A percentile compares a stretch with the other conserved stretches of the same genome.
phyloP scores from a whole-genome alignment of 441 rosid species.

The Bocquillonia castaneifolia region DNA sequence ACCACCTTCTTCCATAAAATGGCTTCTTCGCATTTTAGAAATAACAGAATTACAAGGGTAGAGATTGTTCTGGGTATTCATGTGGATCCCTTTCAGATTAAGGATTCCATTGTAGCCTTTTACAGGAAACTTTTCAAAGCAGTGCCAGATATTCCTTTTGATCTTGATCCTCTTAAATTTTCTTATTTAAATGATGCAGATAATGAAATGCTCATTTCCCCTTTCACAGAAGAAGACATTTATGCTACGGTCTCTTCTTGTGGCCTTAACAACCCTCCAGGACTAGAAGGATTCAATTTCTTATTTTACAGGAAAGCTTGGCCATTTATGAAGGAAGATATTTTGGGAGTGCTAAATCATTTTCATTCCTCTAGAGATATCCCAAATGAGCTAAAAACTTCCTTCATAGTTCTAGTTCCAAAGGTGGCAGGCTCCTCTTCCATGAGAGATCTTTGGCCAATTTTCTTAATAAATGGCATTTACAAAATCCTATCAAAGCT shows the following conservation, averaged over 20 bases:
- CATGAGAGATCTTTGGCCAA: background rate
- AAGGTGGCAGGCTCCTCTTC: background rate
- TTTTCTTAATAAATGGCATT: background rate
- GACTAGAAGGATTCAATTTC: too few relatives aligned
- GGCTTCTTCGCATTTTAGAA: background rate
- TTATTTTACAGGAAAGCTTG: background rate
- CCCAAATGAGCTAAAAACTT: background rate
- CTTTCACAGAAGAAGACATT: background rate
- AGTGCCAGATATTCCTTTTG: too few relatives aligned
- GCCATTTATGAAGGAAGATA: background rate
- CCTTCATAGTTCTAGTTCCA: too few relatives aligned
- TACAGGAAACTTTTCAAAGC: background rate
- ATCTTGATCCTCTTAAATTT: background rate
- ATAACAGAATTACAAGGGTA: background rate
- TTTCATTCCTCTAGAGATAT: background rate
- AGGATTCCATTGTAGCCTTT: background rate
- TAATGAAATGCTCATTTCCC: background rate
- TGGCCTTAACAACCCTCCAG: background rate
- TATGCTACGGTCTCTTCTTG: background rate
- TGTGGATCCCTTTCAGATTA: background rate
- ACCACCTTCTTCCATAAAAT: background rate
- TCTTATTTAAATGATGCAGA: background rate
- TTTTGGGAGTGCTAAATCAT: background rate
- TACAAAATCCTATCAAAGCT: too few relatives aligned
- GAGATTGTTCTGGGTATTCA: background rate